A percentile compares a stretch with the other conserved stretches of the same genome.
These are phyloP conservation scores for Debaryomyces subglobosus DNA, from an alignment of 1,139 yeast species.

Conservation along the genomic window DNA sequence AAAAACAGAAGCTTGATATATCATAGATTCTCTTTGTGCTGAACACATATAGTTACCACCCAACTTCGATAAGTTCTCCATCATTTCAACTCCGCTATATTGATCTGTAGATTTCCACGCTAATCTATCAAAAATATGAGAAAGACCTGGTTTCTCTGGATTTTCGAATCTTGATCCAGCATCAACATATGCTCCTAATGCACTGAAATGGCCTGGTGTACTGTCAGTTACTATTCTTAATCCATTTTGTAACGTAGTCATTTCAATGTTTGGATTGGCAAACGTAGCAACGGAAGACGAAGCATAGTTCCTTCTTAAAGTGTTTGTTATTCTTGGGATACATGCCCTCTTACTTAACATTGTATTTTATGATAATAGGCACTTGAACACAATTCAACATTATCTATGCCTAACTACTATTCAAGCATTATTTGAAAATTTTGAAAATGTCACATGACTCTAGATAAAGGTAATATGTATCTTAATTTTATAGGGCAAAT, in stretches of 20 bases:
- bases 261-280: slow-evolving; percentile 32
- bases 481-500: neutral
- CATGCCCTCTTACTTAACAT: slow-evolving; percentile 4
- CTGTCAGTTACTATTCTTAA: slow-evolving; percentile 82
- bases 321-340: neutral
- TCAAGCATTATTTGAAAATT: neutral
- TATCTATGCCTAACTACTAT: neutral
- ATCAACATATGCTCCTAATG: slow-evolving; percentile 84
- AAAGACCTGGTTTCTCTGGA: slow-evolving; percentile 60
- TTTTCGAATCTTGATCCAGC: slow-evolving; percentile 89
- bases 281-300: slow-evolving; percentile 10
- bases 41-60: slow-evolving; percentile 97
- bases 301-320: slow-evolving; percentile 8
- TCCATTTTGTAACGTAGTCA: slow-evolving; percentile 73
- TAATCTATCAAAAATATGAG: slow-evolving; percentile 82
- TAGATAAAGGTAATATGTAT: neutral
- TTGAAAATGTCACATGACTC: slow-evolving; percentile 4
- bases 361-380: neutral
- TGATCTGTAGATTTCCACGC: slow-evolving; percentile 82
- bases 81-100: slow-evolving; percentile 68
- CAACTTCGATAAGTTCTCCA: slow-evolving; percentile 70
- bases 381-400: neutral
- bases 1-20: slow-evolving; percentile 94
- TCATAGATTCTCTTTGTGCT: slow-evolving; percentile 86
- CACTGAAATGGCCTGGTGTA: slow-evolving; percentile 88